Percentiles rank a stretch among this genome's conserved stretches.
These are phyloP conservation scores for Ceratocystis lukuohia DNA, from an alignment of 2,329 filamentous ascomycete species.

Conservation along the genomic window DNA sequence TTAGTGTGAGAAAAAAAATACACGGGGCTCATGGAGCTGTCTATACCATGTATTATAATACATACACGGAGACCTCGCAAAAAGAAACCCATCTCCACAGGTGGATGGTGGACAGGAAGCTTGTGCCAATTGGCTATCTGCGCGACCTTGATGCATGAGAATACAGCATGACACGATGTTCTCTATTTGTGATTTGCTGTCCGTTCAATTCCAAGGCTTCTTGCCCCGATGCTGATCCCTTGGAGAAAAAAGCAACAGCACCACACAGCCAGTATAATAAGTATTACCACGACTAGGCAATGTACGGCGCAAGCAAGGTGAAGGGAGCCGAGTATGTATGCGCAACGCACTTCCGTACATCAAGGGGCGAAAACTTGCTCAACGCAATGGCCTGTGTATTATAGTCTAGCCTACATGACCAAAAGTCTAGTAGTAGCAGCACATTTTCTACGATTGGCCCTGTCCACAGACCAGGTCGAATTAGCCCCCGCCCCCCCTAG, in stretches of 20 bases:
- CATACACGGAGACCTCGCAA: neutral
- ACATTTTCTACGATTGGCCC: neutral
- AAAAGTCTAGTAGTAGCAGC: neutral
- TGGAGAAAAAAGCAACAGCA: no score
- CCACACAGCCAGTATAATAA: no score
- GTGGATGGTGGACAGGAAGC: neutral
- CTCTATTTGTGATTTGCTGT: no score
- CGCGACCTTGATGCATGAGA: neutral
- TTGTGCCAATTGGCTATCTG: neutral
- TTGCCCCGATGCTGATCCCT: no score
- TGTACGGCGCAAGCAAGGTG: no score
- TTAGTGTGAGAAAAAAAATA: neutral
- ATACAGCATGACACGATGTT: no score
- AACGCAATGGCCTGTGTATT: neutral
- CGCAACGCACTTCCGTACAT: neutral
- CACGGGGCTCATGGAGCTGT: neutral
- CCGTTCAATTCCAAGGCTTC: no score
- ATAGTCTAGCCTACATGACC: neutral
- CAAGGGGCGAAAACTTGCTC: neutral
- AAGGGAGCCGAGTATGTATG: no score
- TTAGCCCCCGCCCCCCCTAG: neutral
- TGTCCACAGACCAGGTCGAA: neutral
- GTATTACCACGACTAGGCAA: no score
- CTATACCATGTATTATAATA: no score
- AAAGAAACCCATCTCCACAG: neutral